These are phyloP conservation scores for Monosporascus sp. DNA, from an alignment of 2,329 filamentous ascomycete species.

Conservation along the genomic window DNA sequence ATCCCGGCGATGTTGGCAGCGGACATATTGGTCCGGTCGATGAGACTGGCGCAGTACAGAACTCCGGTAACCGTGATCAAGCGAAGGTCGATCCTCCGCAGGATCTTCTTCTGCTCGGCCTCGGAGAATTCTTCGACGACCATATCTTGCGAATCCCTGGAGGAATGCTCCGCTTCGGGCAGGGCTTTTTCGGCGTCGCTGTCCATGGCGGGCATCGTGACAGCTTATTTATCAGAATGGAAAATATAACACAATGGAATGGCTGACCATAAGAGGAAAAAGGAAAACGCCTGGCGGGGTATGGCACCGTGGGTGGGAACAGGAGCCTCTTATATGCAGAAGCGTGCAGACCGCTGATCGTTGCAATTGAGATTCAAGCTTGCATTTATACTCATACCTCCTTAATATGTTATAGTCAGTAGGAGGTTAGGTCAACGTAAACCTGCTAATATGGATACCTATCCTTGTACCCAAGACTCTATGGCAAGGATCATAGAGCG, in stretches of 20 bases:
- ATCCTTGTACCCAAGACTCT: too few species aligned
- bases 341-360: too few species aligned
- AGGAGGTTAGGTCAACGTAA: too few species aligned
- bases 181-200: not conserved
- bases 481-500: too few species aligned
- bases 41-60: conserved; percentile 70
- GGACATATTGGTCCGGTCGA: conserved; percentile 76
- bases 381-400: too few species aligned
- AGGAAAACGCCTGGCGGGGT: not conserved
- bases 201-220: not conserved
- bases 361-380: too few species aligned
- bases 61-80: conserved; percentile 56
- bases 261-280: not conserved
- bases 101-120: conserved; percentile 61
- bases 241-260: not conserved
- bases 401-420: too few species aligned
- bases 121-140: conserved; percentile 43
- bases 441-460: too few species aligned
- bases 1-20: conserved; percentile 66
- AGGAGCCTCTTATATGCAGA: too few species aligned
- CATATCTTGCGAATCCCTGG: conserved; percentile 14
- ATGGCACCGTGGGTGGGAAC: too few species aligned
- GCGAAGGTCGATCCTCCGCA: conserved; percentile 62
- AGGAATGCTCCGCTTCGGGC: not conserved
- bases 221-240: not conserved